These are phyloP conservation scores for Penicillium cataractarum DNA, from an alignment of 495 filamentous ascomycete species.

Conservation along the genomic window DNA sequence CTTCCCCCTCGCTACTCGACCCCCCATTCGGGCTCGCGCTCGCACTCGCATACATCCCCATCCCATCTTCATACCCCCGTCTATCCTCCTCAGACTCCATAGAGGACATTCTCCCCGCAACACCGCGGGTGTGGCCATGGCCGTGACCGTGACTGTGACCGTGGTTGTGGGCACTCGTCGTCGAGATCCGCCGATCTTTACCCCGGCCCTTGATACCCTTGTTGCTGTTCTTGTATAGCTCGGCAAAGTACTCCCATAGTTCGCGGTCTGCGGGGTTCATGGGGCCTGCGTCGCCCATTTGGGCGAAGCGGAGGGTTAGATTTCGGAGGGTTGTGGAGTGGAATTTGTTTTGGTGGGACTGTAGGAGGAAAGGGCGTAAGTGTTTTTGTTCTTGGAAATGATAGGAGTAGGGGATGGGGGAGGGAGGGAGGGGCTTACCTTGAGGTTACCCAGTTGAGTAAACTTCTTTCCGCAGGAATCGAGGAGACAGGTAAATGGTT, in stretches of 20 bases:
- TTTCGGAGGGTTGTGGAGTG: slow-evolving; percentile 71
- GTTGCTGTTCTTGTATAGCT: slow-evolving; percentile 90
- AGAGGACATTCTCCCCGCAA: slow-evolving; percentile 19
- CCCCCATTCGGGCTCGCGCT: background rate
- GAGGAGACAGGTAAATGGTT: slow-evolving; percentile 79
- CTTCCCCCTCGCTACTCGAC: background rate
- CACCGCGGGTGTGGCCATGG: background rate
- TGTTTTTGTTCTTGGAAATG: background rate
- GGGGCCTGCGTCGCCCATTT: slow-evolving; percentile 60
- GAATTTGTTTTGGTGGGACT: slow-evolving; percentile 96
- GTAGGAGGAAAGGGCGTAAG: background rate
- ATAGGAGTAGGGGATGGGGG: background rate
- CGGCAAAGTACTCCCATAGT: slow-evolving; percentile 83
- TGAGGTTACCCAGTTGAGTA: slow-evolving; percentile 86
- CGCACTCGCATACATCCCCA: background rate
- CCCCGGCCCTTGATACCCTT: slow-evolving; percentile 94
- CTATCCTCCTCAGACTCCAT: slow-evolving; percentile 35
- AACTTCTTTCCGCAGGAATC: slow-evolving; percentile 85
- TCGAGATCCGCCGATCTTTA: slow-evolving; percentile 66
- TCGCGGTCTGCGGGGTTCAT: slow-evolving; percentile 73
- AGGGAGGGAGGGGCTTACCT: slow-evolving; percentile 51
- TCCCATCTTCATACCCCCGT: slow-evolving; percentile 23
- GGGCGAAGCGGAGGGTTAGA: slow-evolving; percentile 76
- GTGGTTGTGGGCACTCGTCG: slow-evolving; percentile 14
- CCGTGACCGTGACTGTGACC: background rate